Percentiles rank a stretch among this genome's conserved stretches.
These are phyloP conservation scores for Triangularia setosa DNA, from an alignment of 2,329 filamentous ascomycete genomes.

Conservation along the genomic window DNA sequence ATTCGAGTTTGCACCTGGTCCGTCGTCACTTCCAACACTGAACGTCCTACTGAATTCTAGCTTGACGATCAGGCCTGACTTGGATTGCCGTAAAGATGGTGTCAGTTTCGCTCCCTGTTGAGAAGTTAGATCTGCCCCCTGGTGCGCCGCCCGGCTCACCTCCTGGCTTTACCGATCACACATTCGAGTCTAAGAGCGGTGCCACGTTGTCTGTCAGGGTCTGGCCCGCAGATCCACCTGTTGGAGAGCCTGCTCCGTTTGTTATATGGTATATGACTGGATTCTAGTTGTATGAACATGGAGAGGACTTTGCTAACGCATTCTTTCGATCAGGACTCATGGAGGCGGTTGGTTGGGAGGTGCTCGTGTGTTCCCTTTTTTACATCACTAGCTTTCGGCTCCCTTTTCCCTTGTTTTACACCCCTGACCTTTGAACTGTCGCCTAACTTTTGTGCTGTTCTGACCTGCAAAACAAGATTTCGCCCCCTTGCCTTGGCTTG, in stretches of 20 bases:
- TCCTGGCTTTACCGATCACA: conserved; percentile 20
- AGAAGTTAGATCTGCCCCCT: not conserved
- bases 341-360: conserved; percentile 25
- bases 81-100: not conserved
- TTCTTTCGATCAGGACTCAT: conserved; percentile 14
- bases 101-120: not conserved
- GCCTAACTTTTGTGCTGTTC: not conserved
- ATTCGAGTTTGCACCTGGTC: not conserved
- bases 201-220: conserved; percentile 17
- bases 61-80: not conserved
- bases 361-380: conserved; percentile 10
- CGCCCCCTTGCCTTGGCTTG: conserved; percentile 21
- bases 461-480: conserved; percentile 12
- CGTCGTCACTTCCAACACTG: not conserved
- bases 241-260: conserved; percentile 16
- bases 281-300: not conserved
- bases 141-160: conserved; percentile 7
- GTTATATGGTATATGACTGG: conserved; percentile 13
- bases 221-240: conserved; percentile 20
- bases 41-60: not conserved
- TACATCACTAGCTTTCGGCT: not conserved
- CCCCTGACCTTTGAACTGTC: not conserved
- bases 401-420: too few species aligned
- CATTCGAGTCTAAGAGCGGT: conserved; percentile 16
- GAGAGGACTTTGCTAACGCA: not conserved